Evolutionary conservation across 106 monocot genomes (phyloP), one percentile per base, ranked within the genome.

Genomic region (Phalaenopsis aphrodite): DNA sequence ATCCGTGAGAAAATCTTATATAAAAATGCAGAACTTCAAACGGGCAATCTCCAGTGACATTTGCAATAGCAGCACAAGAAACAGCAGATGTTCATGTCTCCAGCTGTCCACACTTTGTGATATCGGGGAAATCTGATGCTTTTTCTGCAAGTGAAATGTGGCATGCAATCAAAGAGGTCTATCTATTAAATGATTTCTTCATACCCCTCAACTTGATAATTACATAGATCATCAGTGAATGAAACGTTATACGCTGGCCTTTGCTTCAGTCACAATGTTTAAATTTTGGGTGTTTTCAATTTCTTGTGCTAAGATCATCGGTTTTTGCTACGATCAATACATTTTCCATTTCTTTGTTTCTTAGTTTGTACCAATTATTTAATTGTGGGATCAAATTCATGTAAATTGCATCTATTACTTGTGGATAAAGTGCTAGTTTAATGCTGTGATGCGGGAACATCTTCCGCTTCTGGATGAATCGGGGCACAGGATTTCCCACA

Each of bases 51-150:
- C 94, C 94, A 72, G 86, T 98, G 55, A 94, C 94, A 79, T 98
- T 89, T 82, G 94, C 92, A 49, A 89, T 98, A 69, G 98, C 98
- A 43, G 92, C 94, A 84, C 88, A 98, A 84, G 92, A 92, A 75
- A 92, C 92, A 68, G 75, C 69, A 74, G 82, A 92, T 84, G 87
- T 94, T 79, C 89, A 88, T 68, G 85, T 98, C 78, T 94, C 98
- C 43, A 85, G 84, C 72, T 98, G 94, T 67, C 92, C 94, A 64
- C 85, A 37, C 80, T 98, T 94, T 57, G 71, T 84, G 24, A 75
- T 92, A 83, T 89, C 86, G 80, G 89, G 92, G 83, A 88, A 84
- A 36, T 85, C 85, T 55, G 80, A 82, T 56, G 83, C 76, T 61
- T 86, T 92, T 58, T 87, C 92, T 45, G 98, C 94, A 41, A 84